Percentiles rank a stretch among this genome's conserved stretches.
Evolutionary conservation across 2,329 filamentous ascomycete species (phyloP).

Genomic region (Saccharata proteae): DNA sequence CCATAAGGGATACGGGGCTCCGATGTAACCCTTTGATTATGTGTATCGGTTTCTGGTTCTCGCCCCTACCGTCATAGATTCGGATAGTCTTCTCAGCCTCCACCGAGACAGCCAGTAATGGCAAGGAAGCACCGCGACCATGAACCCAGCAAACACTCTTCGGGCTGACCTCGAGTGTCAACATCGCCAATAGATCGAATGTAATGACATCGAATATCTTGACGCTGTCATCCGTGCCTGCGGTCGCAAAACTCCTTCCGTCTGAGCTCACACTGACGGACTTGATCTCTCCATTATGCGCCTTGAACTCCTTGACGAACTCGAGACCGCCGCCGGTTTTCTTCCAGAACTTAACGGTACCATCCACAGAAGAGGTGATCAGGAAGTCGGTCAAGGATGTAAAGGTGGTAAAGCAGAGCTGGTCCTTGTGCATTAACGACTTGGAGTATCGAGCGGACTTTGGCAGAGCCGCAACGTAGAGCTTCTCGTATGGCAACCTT

Average conservation of each 20-base stretch:
- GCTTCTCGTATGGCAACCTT: conserved; percentile 84
- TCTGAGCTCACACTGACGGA: conserved; percentile 79
- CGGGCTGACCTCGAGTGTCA: conserved; percentile 64
- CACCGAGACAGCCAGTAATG: conserved; percentile 73
- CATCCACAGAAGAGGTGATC: conserved; percentile 85
- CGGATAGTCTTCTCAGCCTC: conserved; percentile 59
- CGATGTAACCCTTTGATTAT: conserved; percentile 70
- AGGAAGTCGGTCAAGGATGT: conserved; percentile 90
- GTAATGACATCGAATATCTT: conserved; percentile 72
- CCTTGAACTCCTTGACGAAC: conserved; percentile 96
- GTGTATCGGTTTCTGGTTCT: conserved; percentile 63
- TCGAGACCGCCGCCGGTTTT: conserved; percentile 83
- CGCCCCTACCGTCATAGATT: conserved; percentile 83
- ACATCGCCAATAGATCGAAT: conserved; percentile 53
- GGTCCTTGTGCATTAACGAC: conserved; percentile 97
- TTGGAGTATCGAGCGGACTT: conserved; percentile 75
- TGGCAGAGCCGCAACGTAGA: conserved; percentile 84
- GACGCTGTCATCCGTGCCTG: conserved; percentile 63
- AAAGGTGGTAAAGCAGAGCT: conserved; percentile 75
- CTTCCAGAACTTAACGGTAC: conserved; percentile 99
- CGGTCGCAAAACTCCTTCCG: conserved; percentile 85
- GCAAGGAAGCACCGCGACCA: conserved; percentile 72
- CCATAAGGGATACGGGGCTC: conserved; percentile 69
- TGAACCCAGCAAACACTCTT: conserved; percentile 88
- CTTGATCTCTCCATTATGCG: conserved; percentile 74